Percentiles rank a stretch among this genome's conserved stretches.
phyloP scores from a whole-genome alignment of 306 rosid species.

The Prunus salicina region DNA sequence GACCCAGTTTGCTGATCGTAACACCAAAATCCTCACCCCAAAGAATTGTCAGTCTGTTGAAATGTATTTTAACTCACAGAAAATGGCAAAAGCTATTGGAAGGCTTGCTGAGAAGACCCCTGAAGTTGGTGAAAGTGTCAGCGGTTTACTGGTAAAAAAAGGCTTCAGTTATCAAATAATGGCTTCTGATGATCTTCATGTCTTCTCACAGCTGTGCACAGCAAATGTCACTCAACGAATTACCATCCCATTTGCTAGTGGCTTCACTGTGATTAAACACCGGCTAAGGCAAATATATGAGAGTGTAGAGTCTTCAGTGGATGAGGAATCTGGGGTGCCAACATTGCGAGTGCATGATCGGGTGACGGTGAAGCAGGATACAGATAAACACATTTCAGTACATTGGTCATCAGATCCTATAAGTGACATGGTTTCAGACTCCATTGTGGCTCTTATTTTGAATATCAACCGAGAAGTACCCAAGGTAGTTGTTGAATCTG shows the following conservation, averaged over 20 bases:
- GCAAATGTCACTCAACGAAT: constrained; percentile 77
- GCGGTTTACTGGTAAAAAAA: too few species aligned
- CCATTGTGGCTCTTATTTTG: constrained; percentile 71
- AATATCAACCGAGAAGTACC: constrained; percentile 73
- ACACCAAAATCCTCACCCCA: constrained; percentile 80
- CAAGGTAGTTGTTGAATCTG: constrained; percentile 64
- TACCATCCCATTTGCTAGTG: constrained; percentile 73
- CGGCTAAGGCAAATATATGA: constrained; percentile 75
- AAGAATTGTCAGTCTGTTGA: constrained; percentile 92
- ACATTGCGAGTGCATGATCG: constrained; percentile 69
- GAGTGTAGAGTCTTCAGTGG: constrained; percentile 69
- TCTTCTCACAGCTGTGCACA: constrained; percentile 85
- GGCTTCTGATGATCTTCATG: constrained; percentile 92
- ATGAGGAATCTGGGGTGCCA: constrained; percentile 78
- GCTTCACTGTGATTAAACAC: constrained; percentile 59
- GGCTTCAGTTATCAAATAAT: constrained; percentile 91
- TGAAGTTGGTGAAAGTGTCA: too few species aligned
- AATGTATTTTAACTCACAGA: too few species aligned
- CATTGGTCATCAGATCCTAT: constrained; percentile 92
- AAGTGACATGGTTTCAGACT: constrained; percentile 89
- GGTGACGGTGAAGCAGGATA: constrained; percentile 71
- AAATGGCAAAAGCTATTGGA: too few species aligned
- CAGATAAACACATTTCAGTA: constrained; percentile 79
- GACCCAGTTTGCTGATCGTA: constrained; percentile 75
- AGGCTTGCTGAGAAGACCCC: too few species aligned